Evolutionary conservation across 176 grass and related monocot genomes (phyloP), one percentile per base, ranked within the genome.

Genomic region (Bothriochloa decipiens): DNA sequence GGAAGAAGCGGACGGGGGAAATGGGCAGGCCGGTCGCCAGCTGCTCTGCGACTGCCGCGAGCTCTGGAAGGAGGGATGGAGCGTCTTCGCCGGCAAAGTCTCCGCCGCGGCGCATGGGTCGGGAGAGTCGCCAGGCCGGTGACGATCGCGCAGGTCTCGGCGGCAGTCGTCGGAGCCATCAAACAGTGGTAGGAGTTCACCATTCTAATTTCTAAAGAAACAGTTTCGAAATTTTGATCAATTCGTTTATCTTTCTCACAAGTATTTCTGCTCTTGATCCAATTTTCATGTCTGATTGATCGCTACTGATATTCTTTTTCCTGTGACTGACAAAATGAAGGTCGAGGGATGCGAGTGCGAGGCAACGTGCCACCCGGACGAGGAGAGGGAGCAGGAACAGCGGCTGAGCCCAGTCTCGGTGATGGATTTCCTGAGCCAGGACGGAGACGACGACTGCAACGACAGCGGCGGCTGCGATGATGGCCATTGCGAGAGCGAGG

Each of bases 391-490:
- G 23, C 88, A 78, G 79, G 50, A 88, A 75, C 80, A 87, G 75
- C 87, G 85, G 16, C 83, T 85, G 28, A 92, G 94, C 82, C 94
- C 94, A 0, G 86, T 92, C 10, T 97, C 94, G 7, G 85, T 97
- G 36, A 92, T 97, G 94, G 94, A 94, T 52, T 94, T 97, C 74
- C 94, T 46, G 11, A 86, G 83, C 32, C 71, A 92, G 65, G 87
- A 94, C 2, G 87, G 85, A 37, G 86, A 91, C 18, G 89, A 87
- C 26, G 55, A 81, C 40, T 3, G 60, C 68, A 77, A 72, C 35
- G 46, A 39, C 43, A 14, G 50, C 27, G 65, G 45, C 25, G 6
- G 47, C 23, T 55, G 50, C 20, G 70, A 67, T 3, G n/a, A 72
- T 37, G 43, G 64, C 55, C 5, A 32, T 0, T n/a, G 71, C 9